Evolutionary conservation across 352 stramenopile species (phyloP).

Genomic region (Globisporangium spinosum): DNA sequence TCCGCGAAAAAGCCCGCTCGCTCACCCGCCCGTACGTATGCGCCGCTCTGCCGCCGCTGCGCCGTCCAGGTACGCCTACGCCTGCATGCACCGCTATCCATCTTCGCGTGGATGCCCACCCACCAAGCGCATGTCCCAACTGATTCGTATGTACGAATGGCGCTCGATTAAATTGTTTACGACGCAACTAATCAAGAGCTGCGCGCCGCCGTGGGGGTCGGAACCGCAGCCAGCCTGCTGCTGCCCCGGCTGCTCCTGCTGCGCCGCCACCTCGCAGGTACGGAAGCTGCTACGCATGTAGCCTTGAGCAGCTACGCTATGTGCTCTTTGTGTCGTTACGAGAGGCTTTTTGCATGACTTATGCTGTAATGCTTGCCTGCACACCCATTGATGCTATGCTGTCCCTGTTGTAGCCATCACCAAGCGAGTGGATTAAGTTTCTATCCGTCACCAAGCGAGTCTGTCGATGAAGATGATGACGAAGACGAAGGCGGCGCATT

Average conservation of each 20-base stretch:
- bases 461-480: neutral
- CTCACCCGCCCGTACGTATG: neutral
- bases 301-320: neutral
- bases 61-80: neutral
- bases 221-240: neutral
- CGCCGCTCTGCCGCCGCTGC: neutral
- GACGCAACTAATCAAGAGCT: conserved; percentile 2
- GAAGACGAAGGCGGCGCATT: conserved; percentile 3
- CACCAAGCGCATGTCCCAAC: neutral
- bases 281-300: neutral
- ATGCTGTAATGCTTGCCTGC: neutral
- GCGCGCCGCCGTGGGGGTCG: conserved; percentile 1
- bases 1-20: neutral
- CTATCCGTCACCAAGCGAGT: neutral
- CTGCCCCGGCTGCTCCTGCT: neutral
- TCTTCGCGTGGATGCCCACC: neutral
- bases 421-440: neutral
- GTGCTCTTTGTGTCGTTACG: neutral
- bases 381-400: neutral
- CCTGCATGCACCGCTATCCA: neutral
- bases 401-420: neutral
- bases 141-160: neutral
- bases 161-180: neutral
- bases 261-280: neutral
- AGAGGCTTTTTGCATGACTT: neutral